A percentile compares a stretch with the other conserved stretches of the same genome.
phyloP scores from a whole-genome alignment of 1,139 yeast species.

The Saccharomyces hybrid region DNA sequence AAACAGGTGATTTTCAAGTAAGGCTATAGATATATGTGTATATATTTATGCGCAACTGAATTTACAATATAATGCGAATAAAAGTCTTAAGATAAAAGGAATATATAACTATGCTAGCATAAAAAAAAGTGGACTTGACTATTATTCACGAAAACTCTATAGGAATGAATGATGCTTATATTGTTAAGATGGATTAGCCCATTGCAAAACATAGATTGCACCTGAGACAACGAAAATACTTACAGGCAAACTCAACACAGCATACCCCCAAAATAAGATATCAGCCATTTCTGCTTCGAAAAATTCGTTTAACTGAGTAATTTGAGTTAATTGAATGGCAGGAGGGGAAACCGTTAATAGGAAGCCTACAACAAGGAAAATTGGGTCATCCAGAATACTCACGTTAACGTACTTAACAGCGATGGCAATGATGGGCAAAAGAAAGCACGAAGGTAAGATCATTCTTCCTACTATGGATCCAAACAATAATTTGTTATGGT shows the following conservation, averaged over 20 bases:
- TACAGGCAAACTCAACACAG: constrained; percentile 62
- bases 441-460: constrained; percentile 59
- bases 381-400: constrained; percentile 69
- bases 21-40: background rate
- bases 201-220: constrained; percentile 40
- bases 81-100: background rate
- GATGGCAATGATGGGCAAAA: constrained; percentile 55
- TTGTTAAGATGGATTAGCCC: constrained; percentile 26
- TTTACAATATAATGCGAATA: background rate
- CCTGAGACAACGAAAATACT: constrained; percentile 62
- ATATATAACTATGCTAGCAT: background rate
- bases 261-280: constrained; percentile 72
- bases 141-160: background rate
- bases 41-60: background rate
- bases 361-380: constrained; percentile 64
- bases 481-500: constrained; percentile 51
- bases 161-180: background rate
- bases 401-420: constrained; percentile 55
- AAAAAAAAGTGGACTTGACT: background rate
- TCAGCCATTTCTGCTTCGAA: constrained; percentile 67
- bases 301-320: constrained; percentile 55
- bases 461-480: constrained; percentile 65
- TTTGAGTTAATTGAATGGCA: constrained; percentile 71
- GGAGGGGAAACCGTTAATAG: constrained; percentile 69
- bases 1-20: constrained; percentile 48